These are phyloP conservation scores for Sutorius eximius DNA, from an alignment of 1,284 basidiomycete genomes.

Conservation along the genomic window DNA sequence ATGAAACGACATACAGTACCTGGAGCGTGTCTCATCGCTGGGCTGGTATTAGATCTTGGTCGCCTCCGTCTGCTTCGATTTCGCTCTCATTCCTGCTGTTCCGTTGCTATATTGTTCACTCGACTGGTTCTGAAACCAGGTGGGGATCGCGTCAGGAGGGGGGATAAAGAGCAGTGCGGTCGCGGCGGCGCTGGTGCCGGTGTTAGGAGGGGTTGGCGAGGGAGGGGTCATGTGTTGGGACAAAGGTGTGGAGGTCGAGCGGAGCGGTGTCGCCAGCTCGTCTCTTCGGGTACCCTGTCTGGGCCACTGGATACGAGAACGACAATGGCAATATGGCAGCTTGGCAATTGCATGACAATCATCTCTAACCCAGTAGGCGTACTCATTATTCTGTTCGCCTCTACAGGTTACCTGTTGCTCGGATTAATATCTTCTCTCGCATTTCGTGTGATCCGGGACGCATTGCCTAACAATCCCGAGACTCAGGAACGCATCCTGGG, in stretches of 20 bases:
- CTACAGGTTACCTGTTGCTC: conserved; percentile 65
- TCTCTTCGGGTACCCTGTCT: conserved; percentile 47
- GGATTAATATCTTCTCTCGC: conserved; percentile 67
- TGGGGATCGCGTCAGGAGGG: neutral
- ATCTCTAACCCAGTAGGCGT: neutral
- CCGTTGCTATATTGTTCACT: conserved; percentile 7
- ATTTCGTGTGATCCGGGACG: conserved; percentile 67
- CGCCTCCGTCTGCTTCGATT: conserved; percentile 28
- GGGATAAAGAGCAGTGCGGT: no score
- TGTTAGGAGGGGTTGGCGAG: no score
- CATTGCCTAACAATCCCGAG: conserved; percentile 55
- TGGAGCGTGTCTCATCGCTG: conserved; percentile 35
- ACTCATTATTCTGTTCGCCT: neutral
- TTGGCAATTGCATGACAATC: conserved; percentile 59
- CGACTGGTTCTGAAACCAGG: conserved; percentile 27
- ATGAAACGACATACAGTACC: neutral
- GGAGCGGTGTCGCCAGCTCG: no score
- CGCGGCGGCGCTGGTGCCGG: no score
- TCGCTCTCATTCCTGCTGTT: conserved; percentile 24
- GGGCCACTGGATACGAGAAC: conserved; percentile 49
- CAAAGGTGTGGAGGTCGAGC: no score
- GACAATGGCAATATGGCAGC: conserved; percentile 68
- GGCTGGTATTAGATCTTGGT: conserved; percentile 37
- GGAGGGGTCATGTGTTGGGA: no score
- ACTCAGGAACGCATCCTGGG: conserved; percentile 73